phyloP scores from a whole-genome alignment of 2,329 filamentous ascomycete genomes.

The Ceratocystiopsis sp. region DNA sequence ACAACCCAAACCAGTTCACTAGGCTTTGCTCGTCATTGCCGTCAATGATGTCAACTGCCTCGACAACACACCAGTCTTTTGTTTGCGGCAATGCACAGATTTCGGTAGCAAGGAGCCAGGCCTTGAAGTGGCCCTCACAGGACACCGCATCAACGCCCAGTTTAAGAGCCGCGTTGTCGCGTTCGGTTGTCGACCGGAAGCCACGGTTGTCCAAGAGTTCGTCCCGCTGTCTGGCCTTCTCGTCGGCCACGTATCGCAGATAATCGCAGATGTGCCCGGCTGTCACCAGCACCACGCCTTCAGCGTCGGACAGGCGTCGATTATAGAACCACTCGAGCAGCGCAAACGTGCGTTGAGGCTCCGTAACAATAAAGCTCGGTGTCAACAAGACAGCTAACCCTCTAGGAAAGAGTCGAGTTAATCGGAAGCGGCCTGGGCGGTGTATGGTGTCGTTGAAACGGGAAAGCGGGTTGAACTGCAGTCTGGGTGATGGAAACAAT shows the following conservation, averaged over 20 bases:
- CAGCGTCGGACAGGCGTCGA: constrained; percentile 8
- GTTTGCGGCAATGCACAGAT: constrained; percentile 5
- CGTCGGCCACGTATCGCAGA: constrained; percentile 17
- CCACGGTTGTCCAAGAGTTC: constrained; percentile 7
- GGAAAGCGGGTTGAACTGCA: neutral
- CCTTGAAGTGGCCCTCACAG: constrained; percentile 9
- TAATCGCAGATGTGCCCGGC: constrained; percentile 19
- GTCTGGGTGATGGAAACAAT: constrained; percentile 8
- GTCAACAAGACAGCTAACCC: constrained; percentile 29
- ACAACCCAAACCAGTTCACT: constrained; percentile 46
- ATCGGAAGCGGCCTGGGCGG: constrained; percentile 15
- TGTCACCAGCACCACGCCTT: constrained; percentile 17
- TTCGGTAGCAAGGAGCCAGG: constrained; percentile 9
- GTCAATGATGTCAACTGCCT: constrained; percentile 21
- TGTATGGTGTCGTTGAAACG: too few species aligned
- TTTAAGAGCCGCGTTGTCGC: too few species aligned
- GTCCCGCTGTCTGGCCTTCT: constrained; percentile 15
- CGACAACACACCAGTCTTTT: too few species aligned
- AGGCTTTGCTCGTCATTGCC: constrained; percentile 44
- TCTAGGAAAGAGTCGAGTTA: constrained; percentile 26
- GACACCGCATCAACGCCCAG: neutral
- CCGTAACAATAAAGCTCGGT: constrained; percentile 30
- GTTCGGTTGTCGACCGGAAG: neutral
- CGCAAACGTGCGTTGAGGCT: constrained; percentile 21
- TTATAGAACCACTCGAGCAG: constrained; percentile 22